Percentiles rank a stretch among this genome's conserved stretches.
Conservation (phyloP, 2,329 filamentous ascomycete species). For the Immersiporthe knoxdaviesiana region DNA sequence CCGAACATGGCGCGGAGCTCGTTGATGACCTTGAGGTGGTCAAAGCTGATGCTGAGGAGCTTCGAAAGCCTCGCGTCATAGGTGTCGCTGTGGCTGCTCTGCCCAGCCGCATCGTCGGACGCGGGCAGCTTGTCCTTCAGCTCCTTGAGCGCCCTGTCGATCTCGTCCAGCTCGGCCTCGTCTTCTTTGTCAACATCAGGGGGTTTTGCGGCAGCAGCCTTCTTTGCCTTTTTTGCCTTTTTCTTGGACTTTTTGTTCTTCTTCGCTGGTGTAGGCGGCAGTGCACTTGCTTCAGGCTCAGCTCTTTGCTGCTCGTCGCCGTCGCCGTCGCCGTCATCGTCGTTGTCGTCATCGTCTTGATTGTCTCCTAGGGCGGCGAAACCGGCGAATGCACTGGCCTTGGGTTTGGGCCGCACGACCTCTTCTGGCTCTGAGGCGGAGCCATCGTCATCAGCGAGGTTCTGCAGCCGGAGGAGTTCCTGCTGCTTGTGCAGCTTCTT, state of each 20-base stretch:
- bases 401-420: conserved; percentile 42
- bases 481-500: conserved; percentile 56
- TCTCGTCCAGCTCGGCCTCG: conserved; percentile 52
- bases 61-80: conserved; percentile 35
- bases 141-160: conserved; percentile 57
- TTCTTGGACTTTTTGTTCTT: conserved; percentile 44
- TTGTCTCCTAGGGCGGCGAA: conserved; percentile 55
- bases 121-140: conserved; percentile 46
- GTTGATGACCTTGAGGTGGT: conserved; percentile 81
- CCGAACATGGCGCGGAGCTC: conserved; percentile 77
- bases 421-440: conserved; percentile 38
- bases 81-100: background rate
- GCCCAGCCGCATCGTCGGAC: conserved; percentile 26
- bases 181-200: conserved; percentile 17
- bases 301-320: conserved; percentile 26
- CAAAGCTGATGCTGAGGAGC: conserved; percentile 58
- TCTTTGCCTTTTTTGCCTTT: conserved; percentile 45
- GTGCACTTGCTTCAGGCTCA: conserved; percentile 25
- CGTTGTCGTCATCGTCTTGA: conserved; percentile 46
- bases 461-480: conserved; percentile 43
- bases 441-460: conserved; percentile 27
- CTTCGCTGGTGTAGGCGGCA: conserved; percentile 36
- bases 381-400: conserved; percentile 51
- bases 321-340: conserved; percentile 34
- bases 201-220: conserved; percentile 40